Evolutionary conservation across 1,284 basidiomycete genomes (phyloP).

Genomic region (Cystobasidium sp.): DNA sequence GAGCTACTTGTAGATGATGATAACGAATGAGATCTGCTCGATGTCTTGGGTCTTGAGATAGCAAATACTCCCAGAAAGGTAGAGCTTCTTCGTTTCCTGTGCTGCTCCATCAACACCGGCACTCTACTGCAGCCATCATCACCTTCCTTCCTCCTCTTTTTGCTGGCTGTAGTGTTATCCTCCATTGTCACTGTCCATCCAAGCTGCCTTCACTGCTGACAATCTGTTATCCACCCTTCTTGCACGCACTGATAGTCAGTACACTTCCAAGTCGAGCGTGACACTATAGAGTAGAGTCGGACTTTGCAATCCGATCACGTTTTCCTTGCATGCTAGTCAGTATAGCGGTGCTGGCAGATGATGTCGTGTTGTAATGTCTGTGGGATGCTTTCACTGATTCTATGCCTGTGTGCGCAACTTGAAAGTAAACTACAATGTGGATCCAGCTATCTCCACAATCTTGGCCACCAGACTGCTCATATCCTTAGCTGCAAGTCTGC

Average conservation of each 20-base stretch:
- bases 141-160: background rate
- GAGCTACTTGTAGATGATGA: background rate
- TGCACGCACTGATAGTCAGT: background rate
- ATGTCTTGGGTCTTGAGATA: slow-evolving; percentile 6
- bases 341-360: too few relatives aligned
- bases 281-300: too few relatives aligned
- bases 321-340: too few relatives aligned
- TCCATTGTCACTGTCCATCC: slow-evolving; percentile 3
- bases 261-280: too few relatives aligned
- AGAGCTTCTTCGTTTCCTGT: background rate
- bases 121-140: background rate
- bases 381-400: background rate
- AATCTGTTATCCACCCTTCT: background rate
- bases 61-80: slow-evolving; percentile 29
- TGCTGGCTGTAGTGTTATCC: background rate
- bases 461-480: slow-evolving; percentile 42
- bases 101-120: background rate
- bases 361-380: too few relatives aligned
- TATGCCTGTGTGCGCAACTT: background rate
- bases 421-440: slow-evolving; percentile 14
- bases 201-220: background rate
- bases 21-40: background rate
- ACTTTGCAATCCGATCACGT: too few relatives aligned
- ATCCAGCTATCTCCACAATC: slow-evolving; percentile 35
- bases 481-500: slow-evolving; percentile 29